A percentile compares a stretch with the other conserved stretches of the same genome.
Evolutionary conservation across 352 stramenopile species (phyloP).

Genomic region (Globisporangium nagaii): DNA sequence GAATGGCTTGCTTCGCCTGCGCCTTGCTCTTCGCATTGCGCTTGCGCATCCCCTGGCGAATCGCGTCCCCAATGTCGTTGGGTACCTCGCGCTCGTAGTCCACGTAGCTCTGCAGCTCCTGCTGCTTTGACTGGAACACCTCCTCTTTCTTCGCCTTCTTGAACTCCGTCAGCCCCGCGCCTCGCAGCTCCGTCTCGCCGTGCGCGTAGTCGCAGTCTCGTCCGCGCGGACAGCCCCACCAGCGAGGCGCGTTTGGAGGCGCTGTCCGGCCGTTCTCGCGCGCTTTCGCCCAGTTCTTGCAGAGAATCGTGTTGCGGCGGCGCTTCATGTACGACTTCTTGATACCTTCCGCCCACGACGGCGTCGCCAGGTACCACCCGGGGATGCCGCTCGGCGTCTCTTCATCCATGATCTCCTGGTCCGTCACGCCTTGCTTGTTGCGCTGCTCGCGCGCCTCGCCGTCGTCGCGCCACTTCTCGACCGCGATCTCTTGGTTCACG

Average conservation of each 20-base stretch:
- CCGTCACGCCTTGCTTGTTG: conserved; percentile 42
- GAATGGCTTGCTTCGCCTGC: not conserved
- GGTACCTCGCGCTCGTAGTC: conserved; percentile 66
- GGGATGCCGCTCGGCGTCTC: conserved; percentile 81
- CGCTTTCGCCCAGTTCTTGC: conserved; percentile 63
- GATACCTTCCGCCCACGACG: conserved; percentile 77
- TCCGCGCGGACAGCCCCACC: conserved; percentile 81
- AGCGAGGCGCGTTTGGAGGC: conserved; percentile 48
- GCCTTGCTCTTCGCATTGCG: conserved; percentile 26
- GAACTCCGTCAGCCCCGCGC: conserved; percentile 53
- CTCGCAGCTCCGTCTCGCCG: conserved; percentile 69
- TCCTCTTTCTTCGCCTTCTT: conserved; percentile 70
- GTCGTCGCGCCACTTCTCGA: conserved; percentile 77
- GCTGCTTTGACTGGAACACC: conserved; percentile 48
- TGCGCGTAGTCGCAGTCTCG: conserved; percentile 82
- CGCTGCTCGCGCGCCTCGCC: conserved; percentile 35
- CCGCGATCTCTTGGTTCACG: conserved; percentile 84
- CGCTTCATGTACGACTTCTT: conserved; percentile 86
- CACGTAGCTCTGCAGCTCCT: conserved; percentile 60
- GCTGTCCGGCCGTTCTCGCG: conserved; percentile 31
- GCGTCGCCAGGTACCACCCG: conserved; percentile 77
- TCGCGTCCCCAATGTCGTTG: conserved; percentile 60
- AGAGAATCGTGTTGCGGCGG: conserved; percentile 74
- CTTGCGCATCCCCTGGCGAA: conserved; percentile 54
- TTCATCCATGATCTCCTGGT: conserved; percentile 69